phyloP scores from a whole-genome alignment of 2,329 filamentous ascomycete species.

The Beauveria pseudobassiana region DNA sequence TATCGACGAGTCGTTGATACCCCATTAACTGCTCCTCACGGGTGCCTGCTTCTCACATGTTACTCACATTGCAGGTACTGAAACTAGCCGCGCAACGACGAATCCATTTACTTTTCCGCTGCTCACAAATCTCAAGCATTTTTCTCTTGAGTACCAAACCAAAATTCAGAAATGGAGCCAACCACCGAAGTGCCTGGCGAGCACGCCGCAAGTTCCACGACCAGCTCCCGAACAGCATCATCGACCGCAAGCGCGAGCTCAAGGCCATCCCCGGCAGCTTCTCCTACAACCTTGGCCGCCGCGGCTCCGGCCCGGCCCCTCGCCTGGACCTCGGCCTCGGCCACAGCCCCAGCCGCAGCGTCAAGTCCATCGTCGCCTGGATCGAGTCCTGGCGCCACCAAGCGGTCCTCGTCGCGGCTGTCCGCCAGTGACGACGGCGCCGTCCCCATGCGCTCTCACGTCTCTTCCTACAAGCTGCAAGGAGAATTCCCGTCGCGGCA shows the following conservation, averaged over 20 bases:
- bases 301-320: conserved; percentile 6
- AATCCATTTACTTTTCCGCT: background rate
- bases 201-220: background rate
- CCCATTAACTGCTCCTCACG: background rate
- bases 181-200: background rate
- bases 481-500: background rate
- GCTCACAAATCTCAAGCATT: background rate
- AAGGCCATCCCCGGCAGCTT: conserved; percentile 21
- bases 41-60: conserved; percentile 1
- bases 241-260: conserved; percentile 9
- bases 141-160: background rate
- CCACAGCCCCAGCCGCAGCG: conserved; percentile 16
- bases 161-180: background rate
- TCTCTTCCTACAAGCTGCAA: background rate
- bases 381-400: conserved; percentile 18
- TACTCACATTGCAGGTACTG: background rate
- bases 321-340: background rate
- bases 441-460: background rate
- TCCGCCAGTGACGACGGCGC: background rate
- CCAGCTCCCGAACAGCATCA: conserved; percentile 5
- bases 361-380: conserved; percentile 26
- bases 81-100: background rate
- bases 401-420: background rate
- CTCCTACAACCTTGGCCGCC: conserved; percentile 21
- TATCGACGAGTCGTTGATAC: conserved; percentile 2